Base-by-base conservation (phyloP, 192 early-diverging fungal genomes). In the Chytriomyces sp. region DNA sequence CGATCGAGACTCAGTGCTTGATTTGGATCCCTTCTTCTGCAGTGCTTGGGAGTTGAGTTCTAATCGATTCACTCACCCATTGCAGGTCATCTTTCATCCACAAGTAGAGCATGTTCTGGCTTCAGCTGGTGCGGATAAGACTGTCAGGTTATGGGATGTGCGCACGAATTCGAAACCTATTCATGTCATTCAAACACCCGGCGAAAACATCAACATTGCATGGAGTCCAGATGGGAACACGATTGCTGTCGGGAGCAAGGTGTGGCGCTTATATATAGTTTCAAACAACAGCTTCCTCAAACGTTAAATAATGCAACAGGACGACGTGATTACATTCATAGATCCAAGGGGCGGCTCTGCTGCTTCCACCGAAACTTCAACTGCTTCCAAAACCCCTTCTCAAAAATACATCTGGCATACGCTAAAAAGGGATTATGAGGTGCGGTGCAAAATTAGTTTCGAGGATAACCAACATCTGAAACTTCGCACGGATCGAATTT, bases 231-330 rank as follows among this genome's bases (percentile, higher is more conserved):
- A 94, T 69, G 94, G 93, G 7, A 83, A 85, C 43, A 80, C 83
- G 59, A 91, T 95, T 64, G 93, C 94, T 23, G 93, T 95, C 5
- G 94, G 94, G 5, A 91, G 93, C 78, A 94, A 95, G 83, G 91
- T 92, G 50, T 46, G 61, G 6, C 35, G 35, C 35, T 35, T 35
- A 35, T 35, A 35, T 35, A 35, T 35, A 35, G 35, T 35, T 35
- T 35, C 5, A 44, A 23, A 47, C 49, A 11, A 47, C 46, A 5
- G 50, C 57, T 65, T 67, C 47, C 50, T 61, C 23, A n/a, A 44
- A 2, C 35, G 67, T 48, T n/a, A 45, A 49, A 43, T 3, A 45
- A 48, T n/a, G 43, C 16, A 47, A 49, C 47, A 92, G 90, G 91
- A 93, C 24, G 93, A 94, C 70, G 80, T 85, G 20, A 88, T 94